Evolutionary conservation across 306 rosid genomes (phyloP), one percentile per base, ranked within the genome.

Genomic region (Vigna nakashimae): DNA sequence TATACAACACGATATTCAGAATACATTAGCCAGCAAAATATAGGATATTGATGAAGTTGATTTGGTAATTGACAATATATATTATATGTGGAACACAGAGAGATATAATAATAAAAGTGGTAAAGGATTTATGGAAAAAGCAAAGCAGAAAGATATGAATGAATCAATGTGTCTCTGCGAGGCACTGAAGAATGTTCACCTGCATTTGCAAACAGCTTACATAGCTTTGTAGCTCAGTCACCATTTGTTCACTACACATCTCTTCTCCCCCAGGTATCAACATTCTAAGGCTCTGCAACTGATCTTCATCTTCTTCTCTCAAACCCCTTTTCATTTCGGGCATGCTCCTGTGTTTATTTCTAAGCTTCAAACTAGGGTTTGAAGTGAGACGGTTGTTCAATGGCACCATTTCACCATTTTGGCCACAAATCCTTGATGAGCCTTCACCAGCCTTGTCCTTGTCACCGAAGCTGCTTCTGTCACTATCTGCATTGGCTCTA

Each of bases 231-330:
- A 90, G 52, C 76, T 92, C 93, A 8, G 46, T 71, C 58, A 82
- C 82, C 88, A 92, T 59, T 79, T 86, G 76, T 22, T 85, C 84
- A 36, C 77, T 81, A 17, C 76, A 78, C 76, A 87, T 86, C 20
- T 86, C 84, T 49, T 58, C 86, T 65, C 97, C 97, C n/a, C 97
- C 97, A 0, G 97, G 97, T 9, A 92, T 71, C 76, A 90, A 70
- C 69, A 51, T 83, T 86, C 87, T 85, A 1, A 90, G 52, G 57
- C 71, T 69, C 64, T 4, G 79, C 83, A 90, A 62, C 51, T 68
- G 84, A 63, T 83, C 77, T 71, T 55, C 75, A 14, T 58, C 71
- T 8, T 65, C 46, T 67, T 8, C 76, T 4, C 4, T 70, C 2
- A 17, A 16, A 4, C 43, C 53, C 51, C 43, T 69, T 64, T 65